A percentile compares a stretch with the other conserved stretches of the same genome.
These are phyloP conservation scores for Deakozyma indianensis DNA, from an alignment of 805 yeast genomes.

Conservation along the genomic window DNA sequence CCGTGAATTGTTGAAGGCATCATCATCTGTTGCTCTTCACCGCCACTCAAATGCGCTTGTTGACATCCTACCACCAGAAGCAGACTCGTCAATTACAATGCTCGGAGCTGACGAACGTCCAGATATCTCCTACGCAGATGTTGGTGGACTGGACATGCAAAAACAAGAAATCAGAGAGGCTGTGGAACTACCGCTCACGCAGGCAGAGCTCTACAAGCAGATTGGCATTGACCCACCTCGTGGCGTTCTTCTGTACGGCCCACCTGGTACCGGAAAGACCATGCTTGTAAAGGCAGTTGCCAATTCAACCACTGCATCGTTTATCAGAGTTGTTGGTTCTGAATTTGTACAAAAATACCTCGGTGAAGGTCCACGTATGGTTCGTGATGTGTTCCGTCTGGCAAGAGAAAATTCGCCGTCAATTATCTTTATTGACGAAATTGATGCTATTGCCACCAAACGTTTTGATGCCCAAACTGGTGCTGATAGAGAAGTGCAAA, in stretches of 20 bases:
- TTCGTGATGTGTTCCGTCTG: slow-evolving; percentile 90
- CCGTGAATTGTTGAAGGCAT: slow-evolving; percentile 84
- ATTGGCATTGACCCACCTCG: slow-evolving; percentile 99
- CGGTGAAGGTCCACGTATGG: slow-evolving; percentile 99
- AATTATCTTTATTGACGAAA: slow-evolving; percentile 94
- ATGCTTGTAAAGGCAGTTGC: slow-evolving; percentile 99
- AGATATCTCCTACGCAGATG: slow-evolving; percentile 91
- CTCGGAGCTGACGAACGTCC: slow-evolving; percentile 93
- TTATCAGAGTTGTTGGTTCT: slow-evolving; percentile 93
- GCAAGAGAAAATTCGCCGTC: slow-evolving; percentile 97
- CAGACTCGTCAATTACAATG: slow-evolving; percentile 90
- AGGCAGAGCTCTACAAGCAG: slow-evolving; percentile 89
- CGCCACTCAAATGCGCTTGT: slow-evolving; percentile 97
- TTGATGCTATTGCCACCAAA: slow-evolving; percentile 97
- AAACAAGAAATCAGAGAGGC: slow-evolving; percentile 98
- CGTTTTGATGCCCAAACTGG: slow-evolving; percentile 99
- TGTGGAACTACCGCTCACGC: slow-evolving; percentile 90
- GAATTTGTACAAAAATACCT: slow-evolving; percentile 96
- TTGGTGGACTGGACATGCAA: slow-evolving; percentile 98
- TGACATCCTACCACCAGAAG: slow-evolving; percentile 96
- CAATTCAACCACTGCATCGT: slow-evolving; percentile 86
- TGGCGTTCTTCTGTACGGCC: slow-evolving; percentile 95
- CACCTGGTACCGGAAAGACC: slow-evolving; percentile 99
- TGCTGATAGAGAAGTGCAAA: slow-evolving; percentile 98
- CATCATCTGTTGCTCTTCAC: slow-evolving; percentile 91